Base-by-base conservation (phyloP, 2,329 filamentous ascomycete species). In the Teratosphaeria pseudoeucalypti region DNA sequence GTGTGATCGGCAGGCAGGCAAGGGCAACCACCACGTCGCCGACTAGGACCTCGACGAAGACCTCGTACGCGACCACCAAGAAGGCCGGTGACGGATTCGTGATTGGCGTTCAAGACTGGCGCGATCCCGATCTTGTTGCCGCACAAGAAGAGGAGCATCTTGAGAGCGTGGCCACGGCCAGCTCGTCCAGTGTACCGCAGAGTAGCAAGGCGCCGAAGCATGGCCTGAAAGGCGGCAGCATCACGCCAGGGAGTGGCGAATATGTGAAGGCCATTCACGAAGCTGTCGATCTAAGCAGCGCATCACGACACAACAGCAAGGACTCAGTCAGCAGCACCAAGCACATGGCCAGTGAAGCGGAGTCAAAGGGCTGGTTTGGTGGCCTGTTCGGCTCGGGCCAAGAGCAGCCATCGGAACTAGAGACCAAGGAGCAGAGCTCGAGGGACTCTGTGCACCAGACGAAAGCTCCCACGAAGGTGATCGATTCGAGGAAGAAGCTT, bases 21-120 rank as follows among this genome's bases (percentile, higher is more conserved):
- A 63, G 59, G 23, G 60, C 65, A 4, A 63, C 60, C 58, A 62
- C 59, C 1, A 61, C 63, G 11, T 68, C 68, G 12, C 69, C 73
- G 29, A 70, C 68, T 55, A 61, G 61, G 26, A 67, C 69, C 11
- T 19, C 53, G 16, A 68, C 70, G n/a, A 71, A 72, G 47, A 70
- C 68, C 58, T 19, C 43, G 5, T 6, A 49, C 5, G 65, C 70
- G 10, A 55, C 60, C 16, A 63, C 60, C 16, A 63, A 71, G 14
- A 61, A 65, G n/a, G 60, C 70, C 26, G 73, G 77, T 54, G 86
- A 90, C 70, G 83, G 81, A 59, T 92, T 92, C 70, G 81, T 88
- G 53, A 92, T 92, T 67, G 89, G 89, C n/a, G 85, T 91, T 12
- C 88, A 94, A 65, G 89, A 94, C 70, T 92, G 89, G 89, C 82